Base-by-base conservation (phyloP, 805 yeast genomes). In the Priceomyces melissophilus region DNA sequence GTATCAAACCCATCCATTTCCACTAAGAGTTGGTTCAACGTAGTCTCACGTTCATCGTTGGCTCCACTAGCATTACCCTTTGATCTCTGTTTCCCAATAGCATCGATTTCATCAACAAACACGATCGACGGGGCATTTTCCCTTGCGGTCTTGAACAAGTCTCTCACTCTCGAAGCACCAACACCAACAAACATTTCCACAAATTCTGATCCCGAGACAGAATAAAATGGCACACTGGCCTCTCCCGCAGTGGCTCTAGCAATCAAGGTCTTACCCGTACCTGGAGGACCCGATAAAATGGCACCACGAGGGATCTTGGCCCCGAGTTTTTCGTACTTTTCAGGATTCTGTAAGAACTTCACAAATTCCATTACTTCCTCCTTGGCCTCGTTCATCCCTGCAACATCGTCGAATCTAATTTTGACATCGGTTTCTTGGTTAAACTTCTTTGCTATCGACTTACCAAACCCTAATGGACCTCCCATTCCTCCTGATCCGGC, bases 221-320 rank as follows among this genome's bases (percentile, higher is more conserved):
- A 86, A 54, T 82, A 82, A 61, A 93, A 93, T 32, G 99, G 97
- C 31, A 93, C 99, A 42, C 93, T 95, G 0, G 99, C 99, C 64
- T 93, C 99, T 50, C 99, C 99, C 2, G 99, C 99, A 37, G 98
- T 93, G 4, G 99, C 99, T 60, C 88, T 91, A 10, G 99, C 99
- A 38, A 93, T 69, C 40, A 93, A 71, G 1, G 99, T 93, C 62
- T 93, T 93, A 80, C 99, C 99, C 8, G 99, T 93, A 71, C 99
- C 99, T 38, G 99, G 99, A 12, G 99, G 96, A 37, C 99, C 99
- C 1, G 96, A 85, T 42, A 93, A 70, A 45, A 93, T 87, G 8
- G 99, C 99, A 53, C 99, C 99, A 60, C 98, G 80, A 36, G 99
- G 99, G 50, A 93, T 93, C 61, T 89, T 87, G 30, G 98, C 99